These are phyloP conservation scores for Blastocystis sp. DNA, from an alignment of 352 stramenopile genomes.

Conservation along the genomic window DNA sequence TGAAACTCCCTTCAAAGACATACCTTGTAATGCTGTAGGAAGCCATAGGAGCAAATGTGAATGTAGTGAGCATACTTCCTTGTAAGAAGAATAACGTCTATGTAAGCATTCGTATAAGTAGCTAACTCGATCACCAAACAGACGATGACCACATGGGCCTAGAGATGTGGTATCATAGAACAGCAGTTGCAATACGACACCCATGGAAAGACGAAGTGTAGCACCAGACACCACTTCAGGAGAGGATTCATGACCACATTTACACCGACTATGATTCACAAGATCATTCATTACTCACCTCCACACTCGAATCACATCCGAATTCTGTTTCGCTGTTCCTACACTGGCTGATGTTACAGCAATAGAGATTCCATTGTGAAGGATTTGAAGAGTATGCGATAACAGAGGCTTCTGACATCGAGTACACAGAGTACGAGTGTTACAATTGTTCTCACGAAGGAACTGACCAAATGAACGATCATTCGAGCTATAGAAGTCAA, in stretches of 20 bases:
- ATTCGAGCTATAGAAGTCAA: constrained; percentile 59
- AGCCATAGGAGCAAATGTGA: background rate
- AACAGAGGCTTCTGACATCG: constrained; percentile 42
- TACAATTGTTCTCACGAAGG: constrained; percentile 17
- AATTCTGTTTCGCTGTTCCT: background rate
- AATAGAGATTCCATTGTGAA: constrained; percentile 13
- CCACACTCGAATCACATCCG: background rate
- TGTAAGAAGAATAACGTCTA: constrained; percentile 33
- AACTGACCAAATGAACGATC: constrained; percentile 41
- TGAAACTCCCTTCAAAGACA: background rate
- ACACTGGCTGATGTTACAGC: constrained; percentile 8
- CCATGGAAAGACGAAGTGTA: constrained; percentile 4
- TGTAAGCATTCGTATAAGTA: background rate
- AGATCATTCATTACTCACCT: background rate
- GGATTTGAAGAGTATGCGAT: background rate
- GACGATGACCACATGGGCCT: constrained; percentile 13
- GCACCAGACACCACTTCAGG: constrained; percentile 1
- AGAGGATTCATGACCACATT: constrained; percentile 26
- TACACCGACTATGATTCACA: constrained; percentile 22
- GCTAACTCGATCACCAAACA: constrained; percentile 11
- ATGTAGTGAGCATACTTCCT: constrained; percentile 24
- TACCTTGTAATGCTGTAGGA: constrained; percentile 29
- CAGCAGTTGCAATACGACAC: constrained; percentile 35
- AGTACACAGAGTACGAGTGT: background rate
- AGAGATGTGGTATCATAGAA: constrained; percentile 1